phyloP scores from a whole-genome alignment of 768 basidiomycete species.

The Agaricus bisporus region DNA sequence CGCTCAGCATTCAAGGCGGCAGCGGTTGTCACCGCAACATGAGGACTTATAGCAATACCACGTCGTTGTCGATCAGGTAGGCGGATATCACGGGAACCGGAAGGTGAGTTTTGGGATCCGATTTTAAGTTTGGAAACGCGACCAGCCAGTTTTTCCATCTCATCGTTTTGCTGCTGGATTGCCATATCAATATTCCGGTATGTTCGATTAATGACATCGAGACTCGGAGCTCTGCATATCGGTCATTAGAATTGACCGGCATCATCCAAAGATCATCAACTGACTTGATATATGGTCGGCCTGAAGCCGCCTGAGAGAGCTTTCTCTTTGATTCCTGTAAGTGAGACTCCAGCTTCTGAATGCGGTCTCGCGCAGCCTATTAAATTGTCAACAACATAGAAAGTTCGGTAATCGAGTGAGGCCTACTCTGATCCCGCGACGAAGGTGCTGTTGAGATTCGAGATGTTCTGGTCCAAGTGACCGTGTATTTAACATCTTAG shows the following conservation, averaged over 20 bases:
- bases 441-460: constrained; percentile 73
- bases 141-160: constrained; percentile 44
- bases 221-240: constrained; percentile 60
- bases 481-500: constrained; percentile 63
- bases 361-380: constrained; percentile 63
- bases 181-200: constrained; percentile 80
- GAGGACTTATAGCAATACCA: constrained; percentile 46
- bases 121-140: constrained; percentile 49
- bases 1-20: constrained; percentile 80
- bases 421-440: constrained; percentile 66
- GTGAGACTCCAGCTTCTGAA: constrained; percentile 76
- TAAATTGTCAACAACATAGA: background rate
- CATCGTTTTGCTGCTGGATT: constrained; percentile 53
- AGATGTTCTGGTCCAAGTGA: constrained; percentile 87
- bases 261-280: constrained; percentile 16
- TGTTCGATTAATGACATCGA: constrained; percentile 81
- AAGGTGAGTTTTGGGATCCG: constrained; percentile 14
- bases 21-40: constrained; percentile 69
- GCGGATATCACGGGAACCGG: constrained; percentile 32
- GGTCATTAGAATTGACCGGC: background rate
- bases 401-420: background rate
- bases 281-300: constrained; percentile 58
- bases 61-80: constrained; percentile 33
- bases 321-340: constrained; percentile 66
- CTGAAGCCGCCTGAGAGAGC: constrained; percentile 53